Conservation (phyloP, 768 basidiomycete genomes). For the Pleurotus sapidus region DNA sequence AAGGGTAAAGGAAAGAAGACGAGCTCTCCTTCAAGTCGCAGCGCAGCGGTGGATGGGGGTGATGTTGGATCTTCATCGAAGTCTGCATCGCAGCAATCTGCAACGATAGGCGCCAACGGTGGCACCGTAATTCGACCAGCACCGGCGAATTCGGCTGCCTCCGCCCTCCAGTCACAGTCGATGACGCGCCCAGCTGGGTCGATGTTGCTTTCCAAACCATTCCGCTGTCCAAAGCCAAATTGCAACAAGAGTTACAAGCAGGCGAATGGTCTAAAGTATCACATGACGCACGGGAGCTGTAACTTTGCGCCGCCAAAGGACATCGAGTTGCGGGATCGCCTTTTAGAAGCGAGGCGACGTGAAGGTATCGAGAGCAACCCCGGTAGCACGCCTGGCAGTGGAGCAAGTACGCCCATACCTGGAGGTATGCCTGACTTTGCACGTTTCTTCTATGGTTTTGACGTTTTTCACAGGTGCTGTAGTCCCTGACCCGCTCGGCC, state of each 20-base stretch:
- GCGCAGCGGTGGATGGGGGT: not conserved
- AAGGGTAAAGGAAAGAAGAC: constrained; percentile 7
- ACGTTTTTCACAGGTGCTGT: not conserved
- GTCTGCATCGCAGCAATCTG: not conserved
- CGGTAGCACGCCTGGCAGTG: constrained; percentile 13
- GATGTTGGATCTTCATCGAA: not conserved
- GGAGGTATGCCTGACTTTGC: not conserved
- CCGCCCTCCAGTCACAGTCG: constrained; percentile 12
- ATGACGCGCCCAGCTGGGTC: constrained; percentile 45
- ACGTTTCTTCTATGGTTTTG: not conserved
- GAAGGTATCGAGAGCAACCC: constrained; percentile 27
- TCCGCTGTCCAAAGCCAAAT: constrained; percentile 91
- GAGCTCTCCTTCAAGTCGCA: not conserved
- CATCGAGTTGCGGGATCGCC: constrained; percentile 69
- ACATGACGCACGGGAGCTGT: constrained; percentile 90
- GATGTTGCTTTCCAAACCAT: constrained; percentile 78
- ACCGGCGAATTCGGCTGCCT: constrained; percentile 14
- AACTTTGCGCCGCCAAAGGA: constrained; percentile 92
- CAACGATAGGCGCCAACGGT: not conserved
- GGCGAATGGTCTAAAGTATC: constrained; percentile 93
- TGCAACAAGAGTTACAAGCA: constrained; percentile 98
- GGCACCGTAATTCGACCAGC: constrained; percentile 9
- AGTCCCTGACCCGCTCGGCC: constrained; percentile 18
- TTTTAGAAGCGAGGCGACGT: constrained; percentile 56
- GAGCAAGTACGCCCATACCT: constrained; percentile 7